Evolutionary conservation across 371 early-diverging fungal species (phyloP), one percentile per base, ranked within the genome.

Genomic region (Scutellospora calospora): DNA sequence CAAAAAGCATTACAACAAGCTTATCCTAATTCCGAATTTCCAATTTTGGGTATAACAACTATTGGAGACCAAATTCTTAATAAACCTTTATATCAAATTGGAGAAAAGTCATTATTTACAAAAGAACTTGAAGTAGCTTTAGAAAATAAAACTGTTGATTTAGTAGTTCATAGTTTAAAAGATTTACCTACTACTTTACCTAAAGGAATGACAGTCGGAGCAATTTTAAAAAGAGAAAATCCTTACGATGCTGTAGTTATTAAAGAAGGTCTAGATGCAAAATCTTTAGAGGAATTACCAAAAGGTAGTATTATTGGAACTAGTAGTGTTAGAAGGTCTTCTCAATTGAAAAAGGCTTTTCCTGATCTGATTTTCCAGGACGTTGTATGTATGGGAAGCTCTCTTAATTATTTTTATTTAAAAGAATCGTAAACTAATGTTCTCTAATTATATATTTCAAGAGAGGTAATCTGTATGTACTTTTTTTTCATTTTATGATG

Each of bases 121-220:
- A 97, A 97, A 80, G 98, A 98, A 80, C 90, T 98, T 6, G 97
- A 98, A 81, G 83, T 91, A 0, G 94, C 97, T 6, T 87, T 99
- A 49, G 87, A 88, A 25, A 87, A 90, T n/a, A 83, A 89, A 20
- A 81, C 83, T 22, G 95, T 97, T 14, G 96, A 98, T 85, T 82
- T 98, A 51, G 94, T 98, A 33, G 97, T 97, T 1, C 99, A 99
- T 83, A 94, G 96, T 35, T 89, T 98, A 52, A 99, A 99, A 86
- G 99, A 99, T 85, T 85, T 99, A 68, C 97, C 96, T 4, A 98
- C 99, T n/a, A 89, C 87, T 22, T 84, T 97, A 66, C 97, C 97
- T 5, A 86, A 87, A 0, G 95, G 95, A 76, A 95, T 98, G 94
- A 76, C 83, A 1, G 84, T 99, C 38, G 97, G 93, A 3, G 98